Percentiles rank a stretch among this genome's conserved stretches.
These are phyloP conservation scores for Chaetomium tenue DNA, from an alignment of 495 filamentous ascomycete species.

Conservation along the genomic window DNA sequence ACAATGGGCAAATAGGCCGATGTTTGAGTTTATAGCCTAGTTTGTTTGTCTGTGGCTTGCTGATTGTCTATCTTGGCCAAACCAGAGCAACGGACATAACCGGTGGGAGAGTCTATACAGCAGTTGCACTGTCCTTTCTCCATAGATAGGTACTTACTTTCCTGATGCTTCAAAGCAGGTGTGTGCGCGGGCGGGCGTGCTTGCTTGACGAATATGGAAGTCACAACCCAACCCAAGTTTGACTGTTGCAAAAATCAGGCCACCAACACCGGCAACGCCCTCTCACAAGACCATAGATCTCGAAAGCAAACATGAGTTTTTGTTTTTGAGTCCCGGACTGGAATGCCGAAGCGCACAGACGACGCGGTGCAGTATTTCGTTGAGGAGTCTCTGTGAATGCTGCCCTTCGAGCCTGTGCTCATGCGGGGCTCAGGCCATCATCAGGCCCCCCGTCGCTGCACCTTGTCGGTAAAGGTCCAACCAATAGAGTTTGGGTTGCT, in stretches of 20 bases:
- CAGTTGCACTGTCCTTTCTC: not conserved
- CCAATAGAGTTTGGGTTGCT: slow-evolving; percentile 6
- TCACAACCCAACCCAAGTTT: not conserved
- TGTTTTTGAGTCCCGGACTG: not conserved
- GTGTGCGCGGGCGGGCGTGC: no score
- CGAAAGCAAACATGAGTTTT: not conserved
- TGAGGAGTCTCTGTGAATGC: no score
- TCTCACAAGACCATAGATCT: not conserved
- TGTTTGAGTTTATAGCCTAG: not conserved
- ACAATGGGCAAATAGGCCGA: not conserved
- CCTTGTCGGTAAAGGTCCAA: not conserved
- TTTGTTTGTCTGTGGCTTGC: not conserved
- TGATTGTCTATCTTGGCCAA: not conserved
- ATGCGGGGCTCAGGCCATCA: slow-evolving; percentile 3
- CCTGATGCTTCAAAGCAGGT: no score
- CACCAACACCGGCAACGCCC: not conserved
- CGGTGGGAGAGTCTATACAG: not conserved
- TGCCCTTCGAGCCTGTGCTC: not conserved
- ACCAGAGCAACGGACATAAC: no score
- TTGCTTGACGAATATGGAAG: no score
- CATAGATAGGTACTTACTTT: not conserved
- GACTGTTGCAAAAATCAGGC: not conserved
- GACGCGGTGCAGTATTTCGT: no score
- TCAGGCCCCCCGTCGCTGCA: not conserved
- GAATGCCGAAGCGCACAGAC: slow-evolving; percentile 7